These are phyloP conservation scores for Aristolochia californica DNA, from an alignment of 164 flowering plant genomes.

Conservation along the genomic window DNA sequence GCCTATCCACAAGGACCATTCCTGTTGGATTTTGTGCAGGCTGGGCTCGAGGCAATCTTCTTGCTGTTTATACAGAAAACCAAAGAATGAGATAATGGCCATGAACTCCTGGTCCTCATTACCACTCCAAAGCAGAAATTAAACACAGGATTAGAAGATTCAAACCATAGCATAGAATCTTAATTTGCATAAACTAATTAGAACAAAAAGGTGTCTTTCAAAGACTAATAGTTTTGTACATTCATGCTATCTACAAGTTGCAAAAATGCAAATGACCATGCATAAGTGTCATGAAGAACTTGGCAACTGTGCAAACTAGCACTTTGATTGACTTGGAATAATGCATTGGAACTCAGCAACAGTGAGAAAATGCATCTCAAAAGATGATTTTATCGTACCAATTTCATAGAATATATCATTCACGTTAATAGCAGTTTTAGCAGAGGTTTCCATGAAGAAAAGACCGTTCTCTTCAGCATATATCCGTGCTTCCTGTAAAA, in stretches of 20 bases:
- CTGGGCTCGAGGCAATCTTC: constrained; percentile 63
- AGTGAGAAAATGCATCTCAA: background rate
- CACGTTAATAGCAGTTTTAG: constrained; percentile 70
- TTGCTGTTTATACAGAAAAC: constrained; percentile 34
- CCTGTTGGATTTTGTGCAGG: constrained; percentile 70
- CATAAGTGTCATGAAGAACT: too few species aligned
- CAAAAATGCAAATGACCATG: too few species aligned
- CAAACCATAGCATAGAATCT: too few species aligned
- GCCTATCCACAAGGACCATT: constrained; percentile 70
- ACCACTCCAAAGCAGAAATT: too few species aligned
- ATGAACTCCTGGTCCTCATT: too few species aligned
- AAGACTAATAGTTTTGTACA: too few species aligned
- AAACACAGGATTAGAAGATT: too few species aligned
- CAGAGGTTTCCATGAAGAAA: constrained; percentile 84
- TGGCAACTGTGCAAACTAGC: too few species aligned
- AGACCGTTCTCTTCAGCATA: constrained; percentile 85
- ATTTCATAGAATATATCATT: constrained; percentile 77
- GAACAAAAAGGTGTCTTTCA: too few species aligned
- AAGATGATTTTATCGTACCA: constrained; percentile 31
- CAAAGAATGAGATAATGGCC: background rate
- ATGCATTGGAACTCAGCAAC: background rate
- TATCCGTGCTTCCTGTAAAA: constrained; percentile 55
- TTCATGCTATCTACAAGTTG: too few species aligned
- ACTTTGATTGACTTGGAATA: too few species aligned
- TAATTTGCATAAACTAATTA: too few species aligned